Conservation (phyloP, 1,139 yeast species). For the Taphrina confusa region DNA sequence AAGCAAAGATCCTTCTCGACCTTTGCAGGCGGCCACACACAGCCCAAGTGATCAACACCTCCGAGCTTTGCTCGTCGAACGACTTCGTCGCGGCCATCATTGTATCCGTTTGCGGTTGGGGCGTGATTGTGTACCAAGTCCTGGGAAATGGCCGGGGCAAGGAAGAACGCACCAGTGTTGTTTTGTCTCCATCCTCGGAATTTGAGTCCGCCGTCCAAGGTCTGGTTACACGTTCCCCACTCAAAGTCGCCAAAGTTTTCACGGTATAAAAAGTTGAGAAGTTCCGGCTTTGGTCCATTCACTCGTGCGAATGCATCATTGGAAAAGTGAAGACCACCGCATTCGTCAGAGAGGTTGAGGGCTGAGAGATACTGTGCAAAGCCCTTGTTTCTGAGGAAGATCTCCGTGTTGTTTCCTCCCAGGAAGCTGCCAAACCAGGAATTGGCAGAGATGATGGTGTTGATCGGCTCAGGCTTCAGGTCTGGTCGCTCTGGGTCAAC, state of each 20-base stretch:
- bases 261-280: constrained; percentile 25
- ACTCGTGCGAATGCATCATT: constrained; percentile 12
- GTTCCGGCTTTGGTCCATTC: constrained; percentile 4
- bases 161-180: constrained; percentile 15
- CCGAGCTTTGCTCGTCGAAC: constrained; percentile 21
- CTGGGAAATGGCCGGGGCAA: constrained; percentile 6
- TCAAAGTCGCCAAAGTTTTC: constrained; percentile 10
- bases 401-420: neutral
- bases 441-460: constrained; percentile 8
- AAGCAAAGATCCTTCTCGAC: neutral
- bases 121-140: neutral
- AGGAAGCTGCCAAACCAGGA: constrained; percentile 3
- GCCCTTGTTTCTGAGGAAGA: neutral
- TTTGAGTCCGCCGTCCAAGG: constrained; percentile 14
- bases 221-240: constrained; percentile 5
- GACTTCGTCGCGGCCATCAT: constrained; percentile 24
- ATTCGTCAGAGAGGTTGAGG: constrained; percentile 13
- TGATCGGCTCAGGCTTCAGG: constrained; percentile 20
- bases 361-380: constrained; percentile 15
- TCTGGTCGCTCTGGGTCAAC: neutral
- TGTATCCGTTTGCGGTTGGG: constrained; percentile 1
- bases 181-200: constrained; percentile 28
- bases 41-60: neutral
- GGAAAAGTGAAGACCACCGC: constrained; percentile 14
- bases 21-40: constrained; percentile 15